phyloP scores from a whole-genome alignment of 2,329 filamentous ascomycete genomes.

The Penicillium aurantiogriseum region DNA sequence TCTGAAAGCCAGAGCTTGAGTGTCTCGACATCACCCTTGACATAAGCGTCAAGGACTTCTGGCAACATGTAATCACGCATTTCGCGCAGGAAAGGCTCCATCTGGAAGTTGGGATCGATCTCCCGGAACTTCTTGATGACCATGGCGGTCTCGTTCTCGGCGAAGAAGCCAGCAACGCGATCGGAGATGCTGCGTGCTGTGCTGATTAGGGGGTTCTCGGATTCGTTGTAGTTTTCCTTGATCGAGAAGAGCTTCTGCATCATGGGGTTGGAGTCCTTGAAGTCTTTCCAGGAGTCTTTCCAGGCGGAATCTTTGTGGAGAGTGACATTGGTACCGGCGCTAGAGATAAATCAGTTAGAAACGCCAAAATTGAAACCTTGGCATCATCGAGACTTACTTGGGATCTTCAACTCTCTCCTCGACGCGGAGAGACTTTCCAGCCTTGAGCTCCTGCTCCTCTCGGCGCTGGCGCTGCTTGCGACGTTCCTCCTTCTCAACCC shows the following conservation, averaged over 20 bases:
- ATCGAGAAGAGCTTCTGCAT: constrained; percentile 86
- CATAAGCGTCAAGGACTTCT: constrained; percentile 95
- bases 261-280: constrained; percentile 83
- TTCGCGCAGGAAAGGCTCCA: constrained; percentile 91
- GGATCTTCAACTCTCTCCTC: constrained; percentile 79
- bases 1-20: constrained; percentile 94
- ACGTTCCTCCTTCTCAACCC: constrained; percentile 94
- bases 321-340: constrained; percentile 90
- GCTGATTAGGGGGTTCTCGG: constrained; percentile 90
- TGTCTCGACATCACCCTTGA: constrained; percentile 89
- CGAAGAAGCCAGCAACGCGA: constrained; percentile 90
- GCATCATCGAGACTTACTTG: constrained; percentile 61
- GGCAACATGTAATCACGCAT: constrained; percentile 97
- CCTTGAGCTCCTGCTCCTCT: constrained; percentile 60
- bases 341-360: constrained; percentile 45
- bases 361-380: constrained; percentile 13
- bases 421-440: constrained; percentile 47
- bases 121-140: constrained; percentile 97
- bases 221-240: constrained; percentile 88
- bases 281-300: constrained; percentile 98
- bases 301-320: constrained; percentile 95
- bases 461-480: constrained; percentile 72
- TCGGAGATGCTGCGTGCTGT: constrained; percentile 94
- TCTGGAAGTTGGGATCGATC: constrained; percentile 92
- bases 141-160: constrained; percentile 95